Percentiles rank a stretch among this genome's conserved stretches.
Evolutionary conservation across 441 rosid genomes (phyloP).

Genomic region (Erysimum cheiri): DNA sequence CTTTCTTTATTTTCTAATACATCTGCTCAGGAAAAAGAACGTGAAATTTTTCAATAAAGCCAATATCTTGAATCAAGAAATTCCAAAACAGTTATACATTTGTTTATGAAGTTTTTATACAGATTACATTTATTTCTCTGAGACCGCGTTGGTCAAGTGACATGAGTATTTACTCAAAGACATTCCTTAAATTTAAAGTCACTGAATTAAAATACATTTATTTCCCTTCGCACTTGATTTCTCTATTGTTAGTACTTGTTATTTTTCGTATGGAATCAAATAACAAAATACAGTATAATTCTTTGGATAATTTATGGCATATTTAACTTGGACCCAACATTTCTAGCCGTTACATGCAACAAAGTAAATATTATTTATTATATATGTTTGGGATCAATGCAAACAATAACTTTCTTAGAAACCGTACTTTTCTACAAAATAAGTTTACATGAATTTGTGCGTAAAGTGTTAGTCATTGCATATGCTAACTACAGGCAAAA

Average conservation of each 20-base stretch:
- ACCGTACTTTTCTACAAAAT: neutral
- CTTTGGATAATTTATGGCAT: constrained; percentile 13
- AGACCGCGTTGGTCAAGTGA: constrained; percentile 34
- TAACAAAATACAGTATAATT: neutral
- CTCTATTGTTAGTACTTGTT: constrained; percentile 11
- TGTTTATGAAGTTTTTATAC: constrained; percentile 5
- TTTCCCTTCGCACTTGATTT: neutral
- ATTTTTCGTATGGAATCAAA: neutral
- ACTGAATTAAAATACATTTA: constrained; percentile 23
- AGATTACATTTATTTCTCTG: constrained; percentile 18
- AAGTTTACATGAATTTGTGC: neutral
- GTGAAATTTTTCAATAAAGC: constrained; percentile 25
- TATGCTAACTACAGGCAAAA: neutral
- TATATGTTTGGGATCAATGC: constrained; percentile 11
- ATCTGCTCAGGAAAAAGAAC: constrained; percentile 7
- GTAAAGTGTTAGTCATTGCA: neutral
- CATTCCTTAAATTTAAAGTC: constrained; percentile 44
- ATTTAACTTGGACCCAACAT: constrained; percentile 30
- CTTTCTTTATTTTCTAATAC: neutral
- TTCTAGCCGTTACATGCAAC: constrained; percentile 35
- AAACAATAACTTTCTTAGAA: constrained; percentile 22
- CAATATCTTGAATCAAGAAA: constrained; percentile 37
- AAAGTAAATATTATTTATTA: neutral
- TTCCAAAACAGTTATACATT: constrained; percentile 18
- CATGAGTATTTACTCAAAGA: constrained; percentile 39